phyloP scores from a whole-genome alignment of 371 early-diverging fungal genomes.

The Mucor indicus region DNA sequence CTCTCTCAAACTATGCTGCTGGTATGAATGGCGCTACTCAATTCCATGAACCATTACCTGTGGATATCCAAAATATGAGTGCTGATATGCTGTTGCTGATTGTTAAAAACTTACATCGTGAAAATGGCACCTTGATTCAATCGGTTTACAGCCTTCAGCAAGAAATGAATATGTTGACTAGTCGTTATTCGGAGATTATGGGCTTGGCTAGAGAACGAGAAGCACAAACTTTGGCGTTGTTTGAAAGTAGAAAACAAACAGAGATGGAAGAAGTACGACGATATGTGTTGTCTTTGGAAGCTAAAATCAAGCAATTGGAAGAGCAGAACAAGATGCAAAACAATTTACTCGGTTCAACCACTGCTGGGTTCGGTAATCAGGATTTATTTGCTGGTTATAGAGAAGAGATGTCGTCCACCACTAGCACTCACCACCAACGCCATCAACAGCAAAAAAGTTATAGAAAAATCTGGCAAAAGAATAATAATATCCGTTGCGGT shows the following conservation, averaged over 20 bases:
- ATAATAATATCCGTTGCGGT: constrained; percentile 33
- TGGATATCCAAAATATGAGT: constrained; percentile 9
- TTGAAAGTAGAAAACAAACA: constrained; percentile 47
- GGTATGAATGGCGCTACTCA: no score
- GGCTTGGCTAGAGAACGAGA: constrained; percentile 50
- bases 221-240: constrained; percentile 42
- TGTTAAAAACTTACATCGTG: constrained; percentile 44
- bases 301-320: constrained; percentile 16
- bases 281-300: constrained; percentile 27
- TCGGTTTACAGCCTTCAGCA: constrained; percentile 50
- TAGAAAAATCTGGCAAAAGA: constrained; percentile 18
- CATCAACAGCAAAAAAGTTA: background rate
- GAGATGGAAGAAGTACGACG: constrained; percentile 54
- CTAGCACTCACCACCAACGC: background rate
- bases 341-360: no score
- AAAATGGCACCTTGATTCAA: constrained; percentile 45
- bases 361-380: constrained; percentile 29
- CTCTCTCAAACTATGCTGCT: no score
- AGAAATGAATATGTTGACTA: constrained; percentile 47
- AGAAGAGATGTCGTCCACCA: constrained; percentile 16
- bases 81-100: constrained; percentile 28
- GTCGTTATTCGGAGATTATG: constrained; percentile 45
- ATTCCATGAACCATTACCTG: constrained; percentile 23
- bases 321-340: no score
- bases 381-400: constrained; percentile 26